A percentile compares a stretch with the other conserved stretches of the same genome.
Conservation (phyloP, 1,139 yeast species). For the Citeromyces hawaiiensis region DNA sequence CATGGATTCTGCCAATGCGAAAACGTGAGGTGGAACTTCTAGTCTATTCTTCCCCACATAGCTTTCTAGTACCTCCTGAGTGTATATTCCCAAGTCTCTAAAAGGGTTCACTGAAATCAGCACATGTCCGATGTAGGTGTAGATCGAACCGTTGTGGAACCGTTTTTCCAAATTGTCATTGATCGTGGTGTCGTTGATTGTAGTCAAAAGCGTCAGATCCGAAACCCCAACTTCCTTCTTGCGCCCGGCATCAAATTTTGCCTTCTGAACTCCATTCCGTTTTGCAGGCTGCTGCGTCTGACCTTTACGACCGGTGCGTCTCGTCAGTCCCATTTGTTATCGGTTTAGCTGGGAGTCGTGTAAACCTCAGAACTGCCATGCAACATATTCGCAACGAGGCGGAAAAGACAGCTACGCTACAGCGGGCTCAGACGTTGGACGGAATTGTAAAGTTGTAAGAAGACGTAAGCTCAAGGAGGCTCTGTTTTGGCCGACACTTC, state of each 20-base stretch:
- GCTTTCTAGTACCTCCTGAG: slow-evolving; percentile 56
- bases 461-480: no score
- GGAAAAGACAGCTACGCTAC: no score
- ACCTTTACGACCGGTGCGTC: slow-evolving; percentile 59
- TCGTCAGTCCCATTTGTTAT: slow-evolving; percentile 25
- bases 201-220: slow-evolving; percentile 79
- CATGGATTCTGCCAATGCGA: slow-evolving; percentile 96
- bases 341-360: slow-evolving; percentile 2
- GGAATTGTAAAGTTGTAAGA: no score
- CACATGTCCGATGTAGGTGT: slow-evolving; percentile 80
- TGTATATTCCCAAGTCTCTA: slow-evolving; percentile 89
- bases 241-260: slow-evolving; percentile 78
- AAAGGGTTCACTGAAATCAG: slow-evolving; percentile 95
- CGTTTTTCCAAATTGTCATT: slow-evolving; percentile 85
- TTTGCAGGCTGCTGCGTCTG: slow-evolving; percentile 42
- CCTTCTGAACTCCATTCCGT: slow-evolving; percentile 67
- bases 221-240: slow-evolving; percentile 97
- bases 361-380: background rate
- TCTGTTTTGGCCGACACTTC: no score
- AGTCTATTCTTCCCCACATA: slow-evolving; percentile 88
- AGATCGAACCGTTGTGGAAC: slow-evolving; percentile 80
- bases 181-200: slow-evolving; percentile 85
- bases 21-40: slow-evolving; percentile 98
- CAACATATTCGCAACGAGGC: no score
- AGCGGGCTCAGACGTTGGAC: no score